Evolutionary conservation across 345 rosid genomes (phyloP).

Genomic region (Citropsis articulata): DNA sequence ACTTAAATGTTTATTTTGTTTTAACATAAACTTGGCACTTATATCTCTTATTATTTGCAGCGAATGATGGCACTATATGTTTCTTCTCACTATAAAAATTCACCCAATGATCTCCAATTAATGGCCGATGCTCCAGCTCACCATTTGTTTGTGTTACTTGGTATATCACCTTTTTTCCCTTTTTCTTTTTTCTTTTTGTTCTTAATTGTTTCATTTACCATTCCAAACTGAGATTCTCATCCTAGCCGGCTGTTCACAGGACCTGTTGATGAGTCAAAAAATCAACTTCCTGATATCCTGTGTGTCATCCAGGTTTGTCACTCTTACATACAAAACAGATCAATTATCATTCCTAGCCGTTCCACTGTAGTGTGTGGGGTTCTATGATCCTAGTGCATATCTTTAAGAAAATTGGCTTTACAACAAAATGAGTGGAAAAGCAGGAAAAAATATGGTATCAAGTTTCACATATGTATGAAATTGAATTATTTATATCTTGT

Average conservation of each 20-base stretch:
- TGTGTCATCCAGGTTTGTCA: conserved; percentile 85
- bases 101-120: conserved; percentile 94
- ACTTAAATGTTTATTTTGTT: not conserved
- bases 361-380: not conserved
- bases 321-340: not conserved
- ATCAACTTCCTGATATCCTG: conserved; percentile 87
- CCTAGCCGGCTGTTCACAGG: conserved; percentile 46
- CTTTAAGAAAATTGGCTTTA: not conserved
- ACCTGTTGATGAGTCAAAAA: conserved; percentile 88
- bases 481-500: not conserved
- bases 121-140: conserved; percentile 99
- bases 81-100: conserved; percentile 96
- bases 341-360: not conserved
- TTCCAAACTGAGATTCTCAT: conserved; percentile 3
- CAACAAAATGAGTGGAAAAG: not conserved
- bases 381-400: not conserved
- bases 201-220: conserved; percentile 11
- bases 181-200: not conserved
- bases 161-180: conserved; percentile 31
- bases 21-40: conserved; percentile 19
- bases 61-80: conserved; percentile 96
- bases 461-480: not conserved
- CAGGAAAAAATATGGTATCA: not conserved
- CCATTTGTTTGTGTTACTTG: conserved; percentile 89
- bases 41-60: conserved; percentile 44